These are phyloP conservation scores for Vararia minispora DNA, from an alignment of 768 basidiomycete genomes.

Conservation along the genomic window DNA sequence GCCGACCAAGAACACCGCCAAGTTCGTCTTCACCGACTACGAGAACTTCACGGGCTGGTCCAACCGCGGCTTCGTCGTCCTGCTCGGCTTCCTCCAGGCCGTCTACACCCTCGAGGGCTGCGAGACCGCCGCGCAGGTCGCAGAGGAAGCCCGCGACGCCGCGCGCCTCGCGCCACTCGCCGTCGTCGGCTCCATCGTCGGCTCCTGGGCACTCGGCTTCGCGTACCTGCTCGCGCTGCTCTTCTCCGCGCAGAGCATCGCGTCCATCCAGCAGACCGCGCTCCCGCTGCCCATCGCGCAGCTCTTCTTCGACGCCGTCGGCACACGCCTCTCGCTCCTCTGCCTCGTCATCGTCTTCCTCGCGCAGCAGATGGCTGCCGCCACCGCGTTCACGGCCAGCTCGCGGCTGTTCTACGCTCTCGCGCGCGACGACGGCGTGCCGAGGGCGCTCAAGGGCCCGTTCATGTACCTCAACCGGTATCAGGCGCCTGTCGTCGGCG, in stretches of 20 bases:
- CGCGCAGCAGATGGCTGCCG: constrained; percentile 43
- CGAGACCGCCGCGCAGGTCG: constrained; percentile 54
- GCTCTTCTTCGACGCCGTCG: constrained; percentile 43
- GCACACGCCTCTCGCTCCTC: constrained; percentile 33
- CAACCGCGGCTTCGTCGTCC: constrained; percentile 42
- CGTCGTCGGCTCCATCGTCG: constrained; percentile 42
- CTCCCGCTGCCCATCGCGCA: constrained; percentile 53
- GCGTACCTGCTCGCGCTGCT: constrained; percentile 48
- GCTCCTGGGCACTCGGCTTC: constrained; percentile 46
- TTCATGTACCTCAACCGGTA: constrained; percentile 42
- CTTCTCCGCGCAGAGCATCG: constrained; percentile 43
- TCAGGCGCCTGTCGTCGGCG: constrained; percentile 43
- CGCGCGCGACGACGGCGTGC: constrained; percentile 42
- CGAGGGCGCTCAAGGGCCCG: constrained; percentile 27
- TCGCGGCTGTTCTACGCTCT: constrained; percentile 46
- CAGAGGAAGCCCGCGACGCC: constrained; percentile 46
- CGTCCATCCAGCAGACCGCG: constrained; percentile 34
- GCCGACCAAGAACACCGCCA: constrained; percentile 37
- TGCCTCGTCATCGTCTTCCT: constrained; percentile 38
- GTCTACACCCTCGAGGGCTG: constrained; percentile 53
- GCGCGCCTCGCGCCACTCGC: constrained; percentile 47
- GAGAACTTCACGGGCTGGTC: constrained; percentile 50
- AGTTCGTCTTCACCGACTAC: constrained; percentile 45
- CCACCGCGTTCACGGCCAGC: constrained; percentile 48
- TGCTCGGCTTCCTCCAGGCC: constrained; percentile 48